phyloP scores from a whole-genome alignment of 257 asterid genomes.

The Catharanthus roseus region DNA sequence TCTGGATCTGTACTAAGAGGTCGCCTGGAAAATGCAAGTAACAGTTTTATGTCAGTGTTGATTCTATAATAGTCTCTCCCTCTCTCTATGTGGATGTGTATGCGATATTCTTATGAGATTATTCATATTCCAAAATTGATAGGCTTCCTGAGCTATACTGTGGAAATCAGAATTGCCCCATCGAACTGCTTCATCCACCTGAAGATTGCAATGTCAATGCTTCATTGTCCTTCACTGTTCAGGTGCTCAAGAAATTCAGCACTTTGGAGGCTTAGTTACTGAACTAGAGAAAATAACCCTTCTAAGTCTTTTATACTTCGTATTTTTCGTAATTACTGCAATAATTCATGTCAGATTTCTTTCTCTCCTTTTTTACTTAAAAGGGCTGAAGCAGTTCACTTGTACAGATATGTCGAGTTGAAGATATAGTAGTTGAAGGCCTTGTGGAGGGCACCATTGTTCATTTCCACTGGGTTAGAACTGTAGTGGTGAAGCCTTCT shows the following conservation, averaged over 20 bases:
- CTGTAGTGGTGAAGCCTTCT: slow-evolving; percentile 50
- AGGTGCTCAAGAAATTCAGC: slow-evolving; percentile 55
- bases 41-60: slow-evolving; percentile 46
- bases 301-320: neutral
- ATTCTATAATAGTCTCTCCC: slow-evolving; percentile 5
- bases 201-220: slow-evolving; percentile 91
- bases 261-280: slow-evolving; percentile 28
- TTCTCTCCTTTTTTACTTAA: neutral
- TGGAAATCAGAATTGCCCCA: slow-evolving; percentile 50
- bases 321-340: neutral
- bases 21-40: slow-evolving; percentile 57
- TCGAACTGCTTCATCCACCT: slow-evolving; percentile 74
- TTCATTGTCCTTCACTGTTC: slow-evolving; percentile 77
- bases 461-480: slow-evolving; percentile 82
- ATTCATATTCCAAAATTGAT: slow-evolving; percentile 12
- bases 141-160: slow-evolving; percentile 60
- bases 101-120: slow-evolving; percentile 3
- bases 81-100: slow-evolving; percentile 10
- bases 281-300: neutral
- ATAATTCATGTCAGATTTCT: neutral
- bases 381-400: slow-evolving; percentile 23
- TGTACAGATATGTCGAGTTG: slow-evolving; percentile 86
- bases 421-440: slow-evolving; percentile 67
- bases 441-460: slow-evolving; percentile 68
- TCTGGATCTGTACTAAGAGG: slow-evolving; percentile 80